A percentile compares a stretch with the other conserved stretches of the same genome.
Evolutionary conservation across 2,329 filamentous ascomycete species (phyloP).

Genomic region (Coniochaeta prunicola): DNA sequence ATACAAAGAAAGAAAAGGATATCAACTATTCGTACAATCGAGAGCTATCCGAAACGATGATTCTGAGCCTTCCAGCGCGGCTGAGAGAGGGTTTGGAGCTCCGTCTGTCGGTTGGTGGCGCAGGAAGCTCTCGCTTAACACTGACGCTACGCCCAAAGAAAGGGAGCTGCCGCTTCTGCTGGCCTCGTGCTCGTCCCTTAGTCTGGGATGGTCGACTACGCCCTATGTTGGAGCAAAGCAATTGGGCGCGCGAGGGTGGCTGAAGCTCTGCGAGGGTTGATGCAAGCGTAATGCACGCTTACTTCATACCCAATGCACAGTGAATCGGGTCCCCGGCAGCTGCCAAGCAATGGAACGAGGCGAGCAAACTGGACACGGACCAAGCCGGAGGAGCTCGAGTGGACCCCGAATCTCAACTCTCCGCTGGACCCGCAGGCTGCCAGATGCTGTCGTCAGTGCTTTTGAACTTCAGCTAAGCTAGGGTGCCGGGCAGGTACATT

Average conservation of each 20-base stretch:
- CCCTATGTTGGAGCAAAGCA: not conserved
- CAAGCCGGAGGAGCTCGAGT: not conserved
- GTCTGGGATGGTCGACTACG: not conserved
- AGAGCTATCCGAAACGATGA: not conserved
- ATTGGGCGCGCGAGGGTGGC: not conserved
- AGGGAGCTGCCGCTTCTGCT: not conserved
- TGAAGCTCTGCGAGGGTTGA: not conserved
- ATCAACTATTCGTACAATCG: not conserved
- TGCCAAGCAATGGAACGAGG: not conserved
- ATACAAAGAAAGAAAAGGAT: not conserved
- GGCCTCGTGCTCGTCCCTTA: not conserved
- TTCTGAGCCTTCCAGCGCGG: not conserved
- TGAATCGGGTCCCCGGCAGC: not conserved
- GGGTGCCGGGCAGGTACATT: no score
- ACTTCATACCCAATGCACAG: not conserved
- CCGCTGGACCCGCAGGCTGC: not conserved
- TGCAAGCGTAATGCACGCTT: slow-evolving; percentile 1
- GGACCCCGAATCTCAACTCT: not conserved
- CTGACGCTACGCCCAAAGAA: no score
- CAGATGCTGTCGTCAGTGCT: not conserved
- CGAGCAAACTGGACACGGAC: not conserved
- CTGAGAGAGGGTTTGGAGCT: not conserved
- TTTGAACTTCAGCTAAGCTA: not conserved
- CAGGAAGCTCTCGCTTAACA: not conserved
- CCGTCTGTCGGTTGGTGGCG: not conserved